A percentile compares a stretch with the other conserved stretches of the same genome.
Conservation (phyloP, 106 monocot species). For the Acorus calamus region DNA sequence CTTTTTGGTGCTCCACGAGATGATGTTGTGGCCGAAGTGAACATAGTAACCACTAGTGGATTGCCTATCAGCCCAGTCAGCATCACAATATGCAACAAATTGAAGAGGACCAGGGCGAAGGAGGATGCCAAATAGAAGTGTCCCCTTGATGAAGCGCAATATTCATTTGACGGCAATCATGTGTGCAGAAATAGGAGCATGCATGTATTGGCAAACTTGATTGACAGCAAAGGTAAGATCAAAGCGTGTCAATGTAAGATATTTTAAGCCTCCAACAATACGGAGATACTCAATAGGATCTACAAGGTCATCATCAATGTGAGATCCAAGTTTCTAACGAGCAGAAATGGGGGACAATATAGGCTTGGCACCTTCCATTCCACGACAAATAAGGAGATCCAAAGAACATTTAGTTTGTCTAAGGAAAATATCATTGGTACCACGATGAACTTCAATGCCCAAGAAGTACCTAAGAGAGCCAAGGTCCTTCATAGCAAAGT, state of each 20-base stretch:
- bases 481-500: conserved; percentile 15
- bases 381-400: background rate
- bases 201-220: too few species aligned
- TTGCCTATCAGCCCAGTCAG: conserved; percentile 11
- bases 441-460: conserved; percentile 3
- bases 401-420: conserved; percentile 1
- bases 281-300: too few species aligned
- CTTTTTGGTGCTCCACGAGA: conserved; percentile 14
- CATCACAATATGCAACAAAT: conserved; percentile 2
- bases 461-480: conserved; percentile 11
- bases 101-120: background rate
- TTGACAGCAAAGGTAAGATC: too few species aligned
- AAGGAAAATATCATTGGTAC: background rate
- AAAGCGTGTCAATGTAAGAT: too few species aligned
- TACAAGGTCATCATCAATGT: too few species aligned
- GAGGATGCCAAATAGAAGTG: background rate
- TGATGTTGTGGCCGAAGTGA: conserved; percentile 1
- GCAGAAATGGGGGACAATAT: background rate
- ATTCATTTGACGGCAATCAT: background rate
- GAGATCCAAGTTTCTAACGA: too few species aligned
- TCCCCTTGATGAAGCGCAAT: conserved; percentile 3
- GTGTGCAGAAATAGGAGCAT: too few species aligned
- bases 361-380: background rate
- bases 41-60: conserved; percentile 8
- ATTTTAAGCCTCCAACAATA: too few species aligned